These are phyloP conservation scores for Xylaria sp. DNA, from an alignment of 2,329 filamentous ascomycete genomes.

Conservation along the genomic window DNA sequence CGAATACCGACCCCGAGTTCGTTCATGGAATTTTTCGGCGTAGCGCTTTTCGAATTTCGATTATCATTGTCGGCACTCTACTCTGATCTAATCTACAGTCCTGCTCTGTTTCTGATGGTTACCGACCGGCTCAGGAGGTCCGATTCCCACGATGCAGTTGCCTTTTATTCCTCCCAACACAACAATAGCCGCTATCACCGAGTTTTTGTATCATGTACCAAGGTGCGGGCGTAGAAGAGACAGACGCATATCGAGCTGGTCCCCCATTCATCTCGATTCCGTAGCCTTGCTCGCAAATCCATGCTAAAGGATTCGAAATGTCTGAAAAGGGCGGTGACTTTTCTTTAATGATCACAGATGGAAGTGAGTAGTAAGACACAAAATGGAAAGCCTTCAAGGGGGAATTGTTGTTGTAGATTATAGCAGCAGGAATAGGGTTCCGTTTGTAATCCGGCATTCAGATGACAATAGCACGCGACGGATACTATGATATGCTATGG, in stretches of 20 bases:
- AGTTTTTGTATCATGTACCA: neutral
- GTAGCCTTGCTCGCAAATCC: neutral
- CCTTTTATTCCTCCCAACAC: neutral
- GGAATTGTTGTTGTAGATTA: too few relatives aligned
- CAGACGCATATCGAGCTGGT: neutral
- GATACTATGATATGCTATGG: neutral
- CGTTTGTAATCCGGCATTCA: too few relatives aligned
- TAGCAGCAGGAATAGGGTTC: too few relatives aligned
- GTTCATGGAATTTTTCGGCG: too few relatives aligned
- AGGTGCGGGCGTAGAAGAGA: neutral
- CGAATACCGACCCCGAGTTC: too few relatives aligned
- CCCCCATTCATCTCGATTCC: neutral
- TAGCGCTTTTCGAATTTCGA: too few relatives aligned
- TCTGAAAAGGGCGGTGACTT: too few relatives aligned
- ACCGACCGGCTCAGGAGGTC: conserved; percentile 5
- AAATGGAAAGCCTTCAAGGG: too few relatives aligned
- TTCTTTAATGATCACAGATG: too few relatives aligned
- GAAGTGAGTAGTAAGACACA: too few relatives aligned
- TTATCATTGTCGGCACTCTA: neutral
- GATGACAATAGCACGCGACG: neutral
- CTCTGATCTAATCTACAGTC: neutral
- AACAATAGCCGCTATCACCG: neutral
- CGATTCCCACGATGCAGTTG: conserved; percentile 8
- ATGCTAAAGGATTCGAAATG: neutral
- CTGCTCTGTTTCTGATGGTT: neutral